A percentile compares a stretch with the other conserved stretches of the same genome.
These are phyloP conservation scores for Aspergillus luchuensis DNA, from an alignment of 2,329 filamentous ascomycete species.

Conservation along the genomic window DNA sequence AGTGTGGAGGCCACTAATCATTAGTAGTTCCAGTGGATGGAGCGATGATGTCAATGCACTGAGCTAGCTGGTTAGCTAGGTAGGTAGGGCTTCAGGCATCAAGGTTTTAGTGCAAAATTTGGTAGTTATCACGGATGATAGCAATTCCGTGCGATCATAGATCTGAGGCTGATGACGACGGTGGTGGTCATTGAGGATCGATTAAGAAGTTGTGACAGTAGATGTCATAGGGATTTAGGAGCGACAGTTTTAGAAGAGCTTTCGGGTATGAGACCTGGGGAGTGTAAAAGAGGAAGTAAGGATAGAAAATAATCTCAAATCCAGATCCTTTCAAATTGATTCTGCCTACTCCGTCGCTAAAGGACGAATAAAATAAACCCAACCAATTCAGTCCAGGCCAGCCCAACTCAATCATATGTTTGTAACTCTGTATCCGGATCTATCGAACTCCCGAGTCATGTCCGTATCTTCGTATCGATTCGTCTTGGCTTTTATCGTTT, in stretches of 20 bases:
- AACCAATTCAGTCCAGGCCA: neutral
- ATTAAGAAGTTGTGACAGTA: too few species aligned
- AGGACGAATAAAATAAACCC: neutral
- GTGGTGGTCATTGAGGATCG: too few species aligned
- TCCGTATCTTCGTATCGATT: neutral
- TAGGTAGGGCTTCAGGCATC: too few species aligned
- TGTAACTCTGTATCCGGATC: constrained; percentile 4
- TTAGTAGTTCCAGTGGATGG: neutral
- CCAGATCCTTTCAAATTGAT: neutral
- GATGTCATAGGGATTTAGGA: too few species aligned
- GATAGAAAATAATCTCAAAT: neutral
- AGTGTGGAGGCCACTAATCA: neutral
- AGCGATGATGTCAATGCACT: neutral
- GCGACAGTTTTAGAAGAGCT: neutral
- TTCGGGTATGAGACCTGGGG: too few species aligned
- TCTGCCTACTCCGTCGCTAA: constrained; percentile 11
- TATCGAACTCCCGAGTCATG: constrained; percentile 2
- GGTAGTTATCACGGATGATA: too few species aligned
- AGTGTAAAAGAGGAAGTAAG: neutral
- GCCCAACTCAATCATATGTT: neutral
- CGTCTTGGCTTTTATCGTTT: constrained; percentile 1
- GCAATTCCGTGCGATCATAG: too few species aligned
- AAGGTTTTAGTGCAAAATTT: too few species aligned
- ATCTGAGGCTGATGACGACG: too few species aligned
- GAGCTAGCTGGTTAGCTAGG: neutral